These are phyloP conservation scores for Petunia secreta DNA, from an alignment of 257 asterid genomes.

Conservation along the genomic window DNA sequence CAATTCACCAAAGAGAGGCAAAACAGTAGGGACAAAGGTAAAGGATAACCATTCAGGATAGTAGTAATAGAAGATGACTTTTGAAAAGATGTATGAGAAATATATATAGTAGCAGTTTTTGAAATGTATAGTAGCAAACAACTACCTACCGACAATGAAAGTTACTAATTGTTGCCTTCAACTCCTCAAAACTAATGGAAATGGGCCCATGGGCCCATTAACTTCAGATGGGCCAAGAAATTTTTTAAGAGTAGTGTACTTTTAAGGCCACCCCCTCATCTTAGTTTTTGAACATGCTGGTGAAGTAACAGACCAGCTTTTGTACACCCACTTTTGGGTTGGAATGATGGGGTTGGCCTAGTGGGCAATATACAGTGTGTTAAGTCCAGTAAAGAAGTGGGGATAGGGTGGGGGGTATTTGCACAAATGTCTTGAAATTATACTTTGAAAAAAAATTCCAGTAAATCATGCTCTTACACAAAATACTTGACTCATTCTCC, in stretches of 20 bases:
- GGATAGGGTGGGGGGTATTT: constrained; percentile 21
- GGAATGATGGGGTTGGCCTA: constrained; percentile 41
- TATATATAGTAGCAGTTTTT: background rate
- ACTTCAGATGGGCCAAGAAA: constrained; percentile 21
- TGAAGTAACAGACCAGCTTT: constrained; percentile 22
- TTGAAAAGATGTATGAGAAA: constrained; percentile 14
- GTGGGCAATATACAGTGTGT: constrained; percentile 31
- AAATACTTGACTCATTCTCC: too few species aligned
- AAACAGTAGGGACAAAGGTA: constrained; percentile 38
- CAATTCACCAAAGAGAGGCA: constrained; percentile 28
- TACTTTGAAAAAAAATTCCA: too few species aligned
- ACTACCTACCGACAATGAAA: constrained; percentile 50
- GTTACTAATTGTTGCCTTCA: constrained; percentile 32
- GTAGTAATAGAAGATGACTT: constrained; percentile 39
- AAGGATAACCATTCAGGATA: constrained; percentile 22
- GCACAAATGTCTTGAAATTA: too few species aligned
- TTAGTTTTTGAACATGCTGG: constrained; percentile 10
- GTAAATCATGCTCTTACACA: too few species aligned
- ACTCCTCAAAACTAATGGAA: background rate
- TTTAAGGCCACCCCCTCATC: constrained; percentile 31
- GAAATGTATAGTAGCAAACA: constrained; percentile 24
- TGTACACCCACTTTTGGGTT: constrained; percentile 28
- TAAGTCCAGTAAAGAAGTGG: constrained; percentile 30
- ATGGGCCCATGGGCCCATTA: constrained; percentile 22
- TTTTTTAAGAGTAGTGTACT: constrained; percentile 22